Percentiles rank a stretch among this genome's conserved stretches.
Conservation (phyloP, 176 grass and related monocot species). For the Tuctoria greenei region DNA sequence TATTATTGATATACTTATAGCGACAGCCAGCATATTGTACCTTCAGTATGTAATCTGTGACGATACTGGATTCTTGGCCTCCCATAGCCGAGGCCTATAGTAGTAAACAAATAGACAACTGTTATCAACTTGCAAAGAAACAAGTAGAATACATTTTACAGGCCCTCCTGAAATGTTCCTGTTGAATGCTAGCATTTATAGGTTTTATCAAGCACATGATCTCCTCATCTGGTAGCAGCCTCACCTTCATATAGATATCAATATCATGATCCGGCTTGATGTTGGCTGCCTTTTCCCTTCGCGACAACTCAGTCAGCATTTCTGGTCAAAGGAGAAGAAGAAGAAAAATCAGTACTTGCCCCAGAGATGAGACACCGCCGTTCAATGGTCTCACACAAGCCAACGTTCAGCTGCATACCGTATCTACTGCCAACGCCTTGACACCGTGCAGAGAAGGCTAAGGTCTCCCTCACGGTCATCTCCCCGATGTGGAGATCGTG, state of each 20-base stretch:
- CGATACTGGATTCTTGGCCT: conserved; percentile 71
- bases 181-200: neutral
- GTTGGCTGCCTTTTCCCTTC: conserved; percentile 80
- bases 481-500: conserved; percentile 87
- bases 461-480: conserved; percentile 92
- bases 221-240: neutral
- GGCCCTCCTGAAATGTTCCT: conserved; percentile 4
- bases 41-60: conserved; percentile 94
- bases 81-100: conserved; percentile 73
- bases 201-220: neutral
- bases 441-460: conserved; percentile 75
- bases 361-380: neutral
- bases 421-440: conserved; percentile 84
- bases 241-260: conserved; percentile 92
- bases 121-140: conserved; percentile 1
- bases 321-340: conserved; percentile 48
- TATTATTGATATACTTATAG: conserved; percentile 9
- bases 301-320: conserved; percentile 76
- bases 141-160: neutral
- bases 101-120: conserved; percentile 28
- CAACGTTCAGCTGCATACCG: conserved; percentile 38
- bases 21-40: conserved; percentile 40
- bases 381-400: conserved; percentile 3
- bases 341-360: conserved; percentile 20
- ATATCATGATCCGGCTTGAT: conserved; percentile 93